These are phyloP conservation scores for Pythium dissotocum DNA, from an alignment of 352 stramenopile species.

Conservation along the genomic window DNA sequence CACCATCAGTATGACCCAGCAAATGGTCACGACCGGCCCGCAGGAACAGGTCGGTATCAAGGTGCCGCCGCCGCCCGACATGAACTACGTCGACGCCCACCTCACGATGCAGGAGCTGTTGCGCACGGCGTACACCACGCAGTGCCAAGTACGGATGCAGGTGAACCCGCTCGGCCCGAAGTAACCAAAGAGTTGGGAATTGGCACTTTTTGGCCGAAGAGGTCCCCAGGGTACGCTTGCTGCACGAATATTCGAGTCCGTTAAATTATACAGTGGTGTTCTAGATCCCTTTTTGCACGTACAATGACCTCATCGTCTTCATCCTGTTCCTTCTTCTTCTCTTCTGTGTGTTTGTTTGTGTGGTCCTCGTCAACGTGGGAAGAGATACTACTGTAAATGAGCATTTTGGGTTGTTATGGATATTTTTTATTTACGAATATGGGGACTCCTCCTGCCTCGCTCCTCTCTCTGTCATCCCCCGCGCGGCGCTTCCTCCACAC, in stretches of 20 bases:
- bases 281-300: not conserved
- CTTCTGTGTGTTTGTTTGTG: too few relatives aligned
- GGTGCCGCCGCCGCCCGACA: slow-evolving; percentile 45
- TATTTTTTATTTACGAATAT: slow-evolving; percentile 6
- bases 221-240: not conserved
- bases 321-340: not conserved
- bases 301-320: not conserved
- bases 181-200: slow-evolving; percentile 17
- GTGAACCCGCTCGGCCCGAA: slow-evolving; percentile 43
- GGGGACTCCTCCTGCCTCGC: not conserved
- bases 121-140: slow-evolving; percentile 80
- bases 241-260: slow-evolving; percentile 8
- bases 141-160: slow-evolving; percentile 82
- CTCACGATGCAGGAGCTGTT: slow-evolving; percentile 85
- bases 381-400: too few relatives aligned
- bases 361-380: too few relatives aligned
- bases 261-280: slow-evolving; percentile 31
- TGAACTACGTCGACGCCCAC: slow-evolving; percentile 67
- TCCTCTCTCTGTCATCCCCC: not conserved
- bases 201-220: too few relatives aligned
- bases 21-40: slow-evolving; percentile 11
- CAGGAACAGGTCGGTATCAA: slow-evolving; percentile 33
- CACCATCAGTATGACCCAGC: slow-evolving; percentile 41
- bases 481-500: not conserved
- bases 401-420: not conserved